phyloP scores from a whole-genome alignment of 176 grass and related monocot species.

The Phragmites australis region DNA sequence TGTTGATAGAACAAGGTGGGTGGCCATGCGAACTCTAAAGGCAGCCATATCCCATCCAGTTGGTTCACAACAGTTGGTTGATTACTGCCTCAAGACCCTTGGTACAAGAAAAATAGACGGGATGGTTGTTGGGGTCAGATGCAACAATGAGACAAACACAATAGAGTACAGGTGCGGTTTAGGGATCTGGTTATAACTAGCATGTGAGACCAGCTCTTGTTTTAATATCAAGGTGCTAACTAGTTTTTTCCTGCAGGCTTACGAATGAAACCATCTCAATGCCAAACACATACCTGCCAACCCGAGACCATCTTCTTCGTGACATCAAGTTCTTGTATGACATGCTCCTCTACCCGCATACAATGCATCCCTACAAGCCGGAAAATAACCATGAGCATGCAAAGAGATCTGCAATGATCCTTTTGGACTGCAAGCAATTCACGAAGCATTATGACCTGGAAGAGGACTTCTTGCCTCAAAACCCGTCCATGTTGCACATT shows the following conservation, averaged over 20 bases:
- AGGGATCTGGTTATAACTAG: neutral
- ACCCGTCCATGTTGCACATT: constrained; percentile 50
- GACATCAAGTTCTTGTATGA: constrained; percentile 66
- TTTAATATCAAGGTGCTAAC: neutral
- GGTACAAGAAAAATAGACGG: constrained; percentile 42
- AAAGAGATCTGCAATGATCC: constrained; percentile 33
- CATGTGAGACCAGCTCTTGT: no score
- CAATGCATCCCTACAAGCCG: constrained; percentile 56
- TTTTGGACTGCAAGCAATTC: constrained; percentile 83
- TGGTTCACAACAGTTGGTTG: constrained; percentile 47
- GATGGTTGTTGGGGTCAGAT: constrained; percentile 43
- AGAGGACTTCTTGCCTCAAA: constrained; percentile 36
- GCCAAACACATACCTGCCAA: constrained; percentile 25
- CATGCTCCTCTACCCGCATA: constrained; percentile 45
- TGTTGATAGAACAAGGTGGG: constrained; percentile 42
- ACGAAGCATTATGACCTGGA: constrained; percentile 64
- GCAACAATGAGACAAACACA: constrained; percentile 51
- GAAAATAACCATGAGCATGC: constrained; percentile 23
- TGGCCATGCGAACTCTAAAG: constrained; percentile 51
- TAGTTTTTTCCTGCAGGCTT: constrained; percentile 34
- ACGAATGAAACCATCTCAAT: constrained; percentile 7
- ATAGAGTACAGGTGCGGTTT: constrained; percentile 66
- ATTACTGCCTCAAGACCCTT: constrained; percentile 57
- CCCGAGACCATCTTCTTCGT: constrained; percentile 41
- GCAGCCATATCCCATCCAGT: constrained; percentile 38